These are phyloP conservation scores for Penicillium maclennaniae DNA, from an alignment of 495 filamentous ascomycete species.

Conservation along the genomic window DNA sequence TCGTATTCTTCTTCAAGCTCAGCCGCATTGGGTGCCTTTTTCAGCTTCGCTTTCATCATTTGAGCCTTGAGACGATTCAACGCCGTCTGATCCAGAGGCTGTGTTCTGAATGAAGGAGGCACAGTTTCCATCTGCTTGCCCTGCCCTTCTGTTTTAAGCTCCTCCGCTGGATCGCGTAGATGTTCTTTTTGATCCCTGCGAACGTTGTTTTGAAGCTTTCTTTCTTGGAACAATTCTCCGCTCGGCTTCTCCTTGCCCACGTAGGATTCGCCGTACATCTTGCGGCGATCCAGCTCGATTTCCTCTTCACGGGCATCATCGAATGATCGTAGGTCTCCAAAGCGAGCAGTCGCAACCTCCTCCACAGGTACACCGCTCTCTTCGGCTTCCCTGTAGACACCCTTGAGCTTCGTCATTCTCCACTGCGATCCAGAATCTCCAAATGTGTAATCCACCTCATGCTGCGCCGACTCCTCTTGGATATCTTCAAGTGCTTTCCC, in stretches of 20 bases:
- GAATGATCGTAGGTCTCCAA: slow-evolving; percentile 77
- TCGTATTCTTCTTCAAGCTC: slow-evolving; percentile 86
- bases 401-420: slow-evolving; percentile 92
- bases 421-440: slow-evolving; percentile 87
- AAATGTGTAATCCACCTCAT: slow-evolving; percentile 78
- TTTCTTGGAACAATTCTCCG: slow-evolving; percentile 79
- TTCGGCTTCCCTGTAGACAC: slow-evolving; percentile 75
- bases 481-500: slow-evolving; percentile 51
- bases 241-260: slow-evolving; percentile 83
- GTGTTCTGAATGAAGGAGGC: slow-evolving; percentile 37
- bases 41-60: slow-evolving; percentile 90
- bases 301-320: slow-evolving; percentile 95
- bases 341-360: slow-evolving; percentile 75
- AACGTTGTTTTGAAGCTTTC: slow-evolving; percentile 53
- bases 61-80: slow-evolving; percentile 89
- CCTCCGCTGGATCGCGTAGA: slow-evolving; percentile 33
- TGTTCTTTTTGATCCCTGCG: slow-evolving; percentile 32
- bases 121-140: slow-evolving; percentile 41
- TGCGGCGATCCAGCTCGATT: slow-evolving; percentile 80
- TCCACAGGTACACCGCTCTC: slow-evolving; percentile 68
- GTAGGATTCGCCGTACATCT: slow-evolving; percentile 81
- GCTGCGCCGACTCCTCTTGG: slow-evolving; percentile 49
- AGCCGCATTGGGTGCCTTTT: slow-evolving; percentile 64
- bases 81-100: slow-evolving; percentile 64
- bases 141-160: slow-evolving; percentile 41